A percentile compares a stretch with the other conserved stretches of the same genome.
Evolutionary conservation across 78 protist genomes (phyloP).

Genomic region (Andalucia godoyi): DNA sequence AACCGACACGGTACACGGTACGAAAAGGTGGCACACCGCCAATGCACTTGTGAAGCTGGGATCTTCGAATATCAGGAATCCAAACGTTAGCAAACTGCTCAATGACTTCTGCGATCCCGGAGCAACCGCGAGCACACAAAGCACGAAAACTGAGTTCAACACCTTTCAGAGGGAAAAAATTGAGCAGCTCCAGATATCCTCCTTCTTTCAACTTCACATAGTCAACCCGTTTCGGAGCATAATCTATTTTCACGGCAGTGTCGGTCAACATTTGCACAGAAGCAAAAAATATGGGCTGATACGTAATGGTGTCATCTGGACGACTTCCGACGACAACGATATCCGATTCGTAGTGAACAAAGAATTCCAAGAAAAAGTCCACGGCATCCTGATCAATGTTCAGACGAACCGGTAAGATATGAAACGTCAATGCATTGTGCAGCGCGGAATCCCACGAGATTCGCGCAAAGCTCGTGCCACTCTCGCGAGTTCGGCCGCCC

Average conservation of each 20-base stretch:
- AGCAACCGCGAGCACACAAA: background rate
- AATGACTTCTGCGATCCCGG: background rate
- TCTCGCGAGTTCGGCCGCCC: no score
- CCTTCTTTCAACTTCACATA: background rate
- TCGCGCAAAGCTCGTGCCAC: no score
- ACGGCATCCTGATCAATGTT: slow-evolving; percentile 1
- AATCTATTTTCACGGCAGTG: background rate
- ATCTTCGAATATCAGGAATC: background rate
- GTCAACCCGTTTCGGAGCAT: background rate
- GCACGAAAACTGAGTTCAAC: background rate
- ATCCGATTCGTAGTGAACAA: background rate
- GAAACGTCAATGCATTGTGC: no score
- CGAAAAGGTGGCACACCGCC: background rate
- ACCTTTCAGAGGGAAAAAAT: background rate
- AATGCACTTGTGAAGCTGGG: background rate
- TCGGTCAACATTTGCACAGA: background rate
- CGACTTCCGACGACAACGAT: background rate
- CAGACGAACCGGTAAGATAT: background rate
- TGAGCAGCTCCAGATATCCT: background rate
- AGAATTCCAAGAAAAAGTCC: background rate
- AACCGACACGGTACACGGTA: background rate
- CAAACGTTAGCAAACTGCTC: background rate
- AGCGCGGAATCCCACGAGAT: no score
- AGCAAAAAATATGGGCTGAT: background rate
- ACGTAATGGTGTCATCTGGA: background rate